Conservation (phyloP, 176 grass and related monocot species). For the Carex myosuroides region DNA sequence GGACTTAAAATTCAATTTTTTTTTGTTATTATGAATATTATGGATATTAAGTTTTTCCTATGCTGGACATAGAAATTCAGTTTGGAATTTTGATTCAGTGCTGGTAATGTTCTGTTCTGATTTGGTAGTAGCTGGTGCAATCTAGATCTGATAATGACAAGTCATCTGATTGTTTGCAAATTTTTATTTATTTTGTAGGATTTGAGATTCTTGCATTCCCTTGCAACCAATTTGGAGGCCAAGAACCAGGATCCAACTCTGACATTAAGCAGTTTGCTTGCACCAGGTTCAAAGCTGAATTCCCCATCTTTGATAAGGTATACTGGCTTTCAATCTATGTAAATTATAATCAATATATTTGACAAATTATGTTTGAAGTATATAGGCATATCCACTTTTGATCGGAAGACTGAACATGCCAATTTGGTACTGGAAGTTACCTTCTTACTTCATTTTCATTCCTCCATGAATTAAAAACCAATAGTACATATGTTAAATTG, state of each 20-base stretch:
- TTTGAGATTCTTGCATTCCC: conserved; percentile 98
- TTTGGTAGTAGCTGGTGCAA: not conserved
- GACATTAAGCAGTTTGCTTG: conserved; percentile 99
- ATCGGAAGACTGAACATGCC: not conserved
- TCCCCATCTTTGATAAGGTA: conserved; percentile 99
- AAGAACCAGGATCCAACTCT: conserved; percentile 91
- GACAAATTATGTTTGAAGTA: not conserved
- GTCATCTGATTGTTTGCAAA: not conserved
- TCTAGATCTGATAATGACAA: not conserved
- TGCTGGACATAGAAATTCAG: not conserved
- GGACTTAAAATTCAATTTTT: no score
- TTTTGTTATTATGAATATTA: not conserved
- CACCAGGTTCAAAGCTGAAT: conserved; percentile 99
- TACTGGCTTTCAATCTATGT: not conserved
- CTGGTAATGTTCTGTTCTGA: not conserved
- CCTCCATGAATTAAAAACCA: not conserved
- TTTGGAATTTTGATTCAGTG: not conserved
- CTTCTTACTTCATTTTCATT: not conserved
- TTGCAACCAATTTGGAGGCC: conserved; percentile 97
- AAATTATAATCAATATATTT: not conserved
- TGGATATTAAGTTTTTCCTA: not conserved
- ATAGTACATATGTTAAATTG: not conserved
- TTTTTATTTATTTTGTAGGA: conserved; percentile 36
- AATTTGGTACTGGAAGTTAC: not conserved
- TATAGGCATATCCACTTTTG: not conserved